These are phyloP conservation scores for Bretschneidera sinensis DNA, from an alignment of 345 rosid genomes.

Conservation along the genomic window DNA sequence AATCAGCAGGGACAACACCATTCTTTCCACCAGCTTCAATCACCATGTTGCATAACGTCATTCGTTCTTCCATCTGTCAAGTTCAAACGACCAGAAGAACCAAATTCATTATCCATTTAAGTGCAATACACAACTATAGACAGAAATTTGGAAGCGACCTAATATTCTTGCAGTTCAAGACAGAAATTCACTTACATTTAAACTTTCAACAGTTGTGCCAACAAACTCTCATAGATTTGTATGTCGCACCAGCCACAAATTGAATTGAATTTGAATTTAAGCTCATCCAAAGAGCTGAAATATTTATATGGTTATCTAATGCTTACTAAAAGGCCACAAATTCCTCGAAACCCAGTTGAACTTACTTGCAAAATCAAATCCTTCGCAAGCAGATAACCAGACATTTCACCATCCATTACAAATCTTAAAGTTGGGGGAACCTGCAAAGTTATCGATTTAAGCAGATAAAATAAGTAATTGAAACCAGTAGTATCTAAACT, in stretches of 20 bases:
- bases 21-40: conserved; percentile 99
- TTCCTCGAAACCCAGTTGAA: conserved; percentile 10
- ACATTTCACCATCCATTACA: conserved; percentile 98
- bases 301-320: neutral
- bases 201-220: conserved; percentile 82
- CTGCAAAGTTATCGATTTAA: conserved; percentile 32
- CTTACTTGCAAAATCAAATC: conserved; percentile 97
- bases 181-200: conserved; percentile 48
- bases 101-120: conserved; percentile 3
- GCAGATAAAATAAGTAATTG: conserved; percentile 1
- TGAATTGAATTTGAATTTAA: neutral
- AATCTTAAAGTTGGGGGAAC: conserved; percentile 94
- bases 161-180: neutral
- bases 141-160: neutral
- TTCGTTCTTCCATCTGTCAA: conserved; percentile 93
- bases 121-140: neutral
- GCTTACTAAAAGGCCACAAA: neutral
- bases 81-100: conserved; percentile 12
- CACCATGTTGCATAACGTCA: conserved; percentile 98
- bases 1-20: conserved; percentile 91
- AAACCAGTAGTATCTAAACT: neutral
- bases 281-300: neutral
- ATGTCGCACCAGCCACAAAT: conserved; percentile 84
- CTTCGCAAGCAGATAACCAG: conserved; percentile 81
- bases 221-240: conserved; percentile 95